Evolutionary conservation across 257 asterid species (phyloP).

Genomic region (Salvia hispanica): DNA sequence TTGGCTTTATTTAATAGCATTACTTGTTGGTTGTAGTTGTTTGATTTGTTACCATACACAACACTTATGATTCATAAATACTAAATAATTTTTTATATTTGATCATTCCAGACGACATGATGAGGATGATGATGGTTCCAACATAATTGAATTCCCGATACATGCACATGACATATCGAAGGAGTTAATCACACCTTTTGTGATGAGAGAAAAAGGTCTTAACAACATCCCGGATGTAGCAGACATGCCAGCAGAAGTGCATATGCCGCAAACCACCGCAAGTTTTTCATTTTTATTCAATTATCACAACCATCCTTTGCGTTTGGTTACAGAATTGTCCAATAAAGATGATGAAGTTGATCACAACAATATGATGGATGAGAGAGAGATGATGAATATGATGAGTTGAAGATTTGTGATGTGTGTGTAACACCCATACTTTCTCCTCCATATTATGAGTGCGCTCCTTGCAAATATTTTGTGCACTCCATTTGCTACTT

Average conservation of each 20-base stretch:
- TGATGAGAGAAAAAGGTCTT: conserved; percentile 11
- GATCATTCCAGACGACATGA: not conserved
- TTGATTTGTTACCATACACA: too few species aligned
- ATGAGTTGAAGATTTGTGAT: not conserved
- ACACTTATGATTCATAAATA: too few species aligned
- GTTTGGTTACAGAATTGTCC: not conserved
- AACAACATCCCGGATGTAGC: not conserved
- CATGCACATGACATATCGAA: not conserved
- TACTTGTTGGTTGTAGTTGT: too few species aligned
- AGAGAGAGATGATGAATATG: not conserved
- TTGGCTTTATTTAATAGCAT: too few species aligned
- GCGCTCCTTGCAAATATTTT: not conserved
- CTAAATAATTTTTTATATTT: too few species aligned
- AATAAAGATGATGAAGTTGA: not conserved
- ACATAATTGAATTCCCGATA: not conserved
- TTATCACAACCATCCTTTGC: conserved; percentile 8
- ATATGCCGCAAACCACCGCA: not conserved
- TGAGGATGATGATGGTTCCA: not conserved
- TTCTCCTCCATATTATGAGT: conserved; percentile 22
- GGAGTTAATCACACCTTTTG: conserved; percentile 10
- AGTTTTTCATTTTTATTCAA: not conserved
- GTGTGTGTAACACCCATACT: conserved; percentile 15
- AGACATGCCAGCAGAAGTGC: too few species aligned
- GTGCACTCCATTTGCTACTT: conserved; percentile 16
- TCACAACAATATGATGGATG: not conserved